Evolutionary conservation across 2,329 filamentous ascomycete species (phyloP), one percentile per base, ranked within the genome.

Genomic region (Leptoxyphium fumago): DNA sequence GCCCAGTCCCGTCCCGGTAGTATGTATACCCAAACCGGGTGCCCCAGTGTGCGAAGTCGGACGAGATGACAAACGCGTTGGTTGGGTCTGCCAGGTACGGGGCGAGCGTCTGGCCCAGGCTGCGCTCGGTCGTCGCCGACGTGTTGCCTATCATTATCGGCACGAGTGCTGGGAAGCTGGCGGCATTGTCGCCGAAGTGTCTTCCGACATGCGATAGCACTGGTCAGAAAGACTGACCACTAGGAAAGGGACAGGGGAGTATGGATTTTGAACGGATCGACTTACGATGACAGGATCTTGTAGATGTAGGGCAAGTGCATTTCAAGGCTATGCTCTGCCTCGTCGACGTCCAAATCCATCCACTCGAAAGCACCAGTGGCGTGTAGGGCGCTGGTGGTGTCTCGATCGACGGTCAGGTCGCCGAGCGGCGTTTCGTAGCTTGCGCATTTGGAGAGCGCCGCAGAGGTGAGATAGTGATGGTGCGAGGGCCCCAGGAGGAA

Each of bases 11-110:
- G 47, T 75, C 66, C 29, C 78, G 73, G 61, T 95, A 94, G 46
- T 82, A 82, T 26, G 79, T 84, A 62, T 96, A 98, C 44, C 74
- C 69, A 62, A 95, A 98, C 41, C 85, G 74, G 0, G 70, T 54
- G 10, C 91, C 91, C 91, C 91, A 98, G 63, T 98, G 91, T 51
- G 89, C 95, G 61, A 98, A 98, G 61, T 98, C 91, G 1, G 87
- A 94, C 61, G 84, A 91, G 50, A 96, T 74, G 48, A 98, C 74
- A 59, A 96, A 95, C 1, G 81, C 78, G 48, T 84, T 93, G 10
- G 73, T 67, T 0, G 80, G 75, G 52, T 94, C 82, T 29, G 71
- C 69, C 6, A 98, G 66, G 60, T 91, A 94, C 0, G 82, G 80
- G 1, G 83, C 76, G 7, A 98, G 69, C n/a, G 87, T 60, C 21